Conservation (phyloP, 768 basidiomycete genomes). For the Naganishia vaughanmartiniae region DNA sequence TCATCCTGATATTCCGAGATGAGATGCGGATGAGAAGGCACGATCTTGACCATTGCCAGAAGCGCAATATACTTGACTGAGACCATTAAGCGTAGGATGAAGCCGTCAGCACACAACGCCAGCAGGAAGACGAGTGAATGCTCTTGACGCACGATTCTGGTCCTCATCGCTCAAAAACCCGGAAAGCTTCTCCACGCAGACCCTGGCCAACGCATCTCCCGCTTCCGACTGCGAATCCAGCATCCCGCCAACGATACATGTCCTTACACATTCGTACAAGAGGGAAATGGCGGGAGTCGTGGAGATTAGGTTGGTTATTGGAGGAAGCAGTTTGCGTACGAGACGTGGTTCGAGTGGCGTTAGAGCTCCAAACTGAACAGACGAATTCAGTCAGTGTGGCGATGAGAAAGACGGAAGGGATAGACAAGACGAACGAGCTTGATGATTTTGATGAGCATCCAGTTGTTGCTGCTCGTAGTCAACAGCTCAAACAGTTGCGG, state of each 20-base stretch:
- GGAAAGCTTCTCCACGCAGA: constrained; percentile 90
- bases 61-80: constrained; percentile 96
- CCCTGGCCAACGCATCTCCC: constrained; percentile 73
- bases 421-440: constrained; percentile 67
- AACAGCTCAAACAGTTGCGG: constrained; percentile 90
- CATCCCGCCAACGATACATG: constrained; percentile 97
- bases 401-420: background rate
- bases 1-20: constrained; percentile 88
- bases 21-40: constrained; percentile 83
- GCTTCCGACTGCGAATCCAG: constrained; percentile 62
- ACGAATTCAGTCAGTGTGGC: constrained; percentile 6
- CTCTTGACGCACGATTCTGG: constrained; percentile 76
- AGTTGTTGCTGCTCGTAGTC: constrained; percentile 93
- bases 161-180: constrained; percentile 87
- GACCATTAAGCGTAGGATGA: background rate
- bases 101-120: background rate
- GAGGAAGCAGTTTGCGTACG: constrained; percentile 88
- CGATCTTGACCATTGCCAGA: constrained; percentile 91
- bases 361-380: constrained; percentile 77
- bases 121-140: too few species aligned
- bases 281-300: constrained; percentile 93
- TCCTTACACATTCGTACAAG: constrained; percentile 96
- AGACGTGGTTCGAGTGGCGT: constrained; percentile 89
- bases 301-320: constrained; percentile 90
- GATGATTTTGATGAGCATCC: constrained; percentile 99